Evolutionary conservation across 140 eudicot genomes (phyloP).

Genomic region (Erigeron philadelphicus): DNA sequence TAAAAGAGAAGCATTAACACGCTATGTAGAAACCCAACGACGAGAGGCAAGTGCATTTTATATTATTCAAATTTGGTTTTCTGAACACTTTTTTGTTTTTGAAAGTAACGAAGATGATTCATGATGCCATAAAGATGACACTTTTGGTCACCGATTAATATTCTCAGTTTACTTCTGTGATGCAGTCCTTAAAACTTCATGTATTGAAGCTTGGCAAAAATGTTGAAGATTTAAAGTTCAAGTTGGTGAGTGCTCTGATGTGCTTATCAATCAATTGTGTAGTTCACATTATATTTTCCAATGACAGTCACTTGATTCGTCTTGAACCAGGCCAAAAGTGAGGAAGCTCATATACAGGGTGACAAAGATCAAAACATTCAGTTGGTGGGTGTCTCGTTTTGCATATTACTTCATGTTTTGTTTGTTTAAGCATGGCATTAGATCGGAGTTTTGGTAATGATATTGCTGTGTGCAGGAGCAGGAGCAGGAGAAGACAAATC

Average conservation of each 20-base stretch:
- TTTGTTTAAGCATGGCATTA: neutral
- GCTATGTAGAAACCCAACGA: slow-evolving; percentile 73
- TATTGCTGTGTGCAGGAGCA: slow-evolving; percentile 31
- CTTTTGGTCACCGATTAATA: neutral
- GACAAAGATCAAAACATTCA: slow-evolving; percentile 30
- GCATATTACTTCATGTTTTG: neutral
- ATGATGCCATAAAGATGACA: neutral
- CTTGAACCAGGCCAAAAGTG: slow-evolving; percentile 49
- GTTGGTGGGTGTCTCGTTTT: slow-evolving; percentile 40
- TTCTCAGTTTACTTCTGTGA: slow-evolving; percentile 21
- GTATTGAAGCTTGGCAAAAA: slow-evolving; percentile 68
- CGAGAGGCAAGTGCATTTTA: slow-evolving; percentile 43
- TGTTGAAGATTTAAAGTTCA: slow-evolving; percentile 58
- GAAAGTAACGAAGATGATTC: neutral
- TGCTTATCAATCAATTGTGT: slow-evolving; percentile 14
- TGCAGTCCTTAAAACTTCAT: slow-evolving; percentile 91
- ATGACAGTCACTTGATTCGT: slow-evolving; percentile 9
- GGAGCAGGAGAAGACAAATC: slow-evolving; percentile 30
- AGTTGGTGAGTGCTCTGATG: slow-evolving; percentile 49
- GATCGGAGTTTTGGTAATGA: neutral
- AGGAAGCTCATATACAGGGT: slow-evolving; percentile 26
- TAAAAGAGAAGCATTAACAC: slow-evolving; percentile 79
- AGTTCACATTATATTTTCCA: slow-evolving; percentile 1
- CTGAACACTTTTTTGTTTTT: neutral
- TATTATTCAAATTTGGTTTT: neutral